Evolutionary conservation across 345 rosid species (phyloP), one percentile per base, ranked within the genome.

Genomic region (Microcos paniculata): DNA sequence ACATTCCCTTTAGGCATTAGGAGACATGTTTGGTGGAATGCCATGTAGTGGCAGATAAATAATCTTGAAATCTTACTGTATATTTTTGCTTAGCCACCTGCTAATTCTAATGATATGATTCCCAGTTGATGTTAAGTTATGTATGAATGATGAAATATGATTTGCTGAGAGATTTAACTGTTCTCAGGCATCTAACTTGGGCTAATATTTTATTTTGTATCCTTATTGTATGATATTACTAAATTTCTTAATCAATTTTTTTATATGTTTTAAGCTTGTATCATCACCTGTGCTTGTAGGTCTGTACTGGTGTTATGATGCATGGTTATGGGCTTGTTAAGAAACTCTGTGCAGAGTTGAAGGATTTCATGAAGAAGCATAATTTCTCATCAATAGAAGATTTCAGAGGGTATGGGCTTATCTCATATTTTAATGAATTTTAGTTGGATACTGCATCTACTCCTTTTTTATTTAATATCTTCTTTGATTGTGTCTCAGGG

Each of bases 301-400:
- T 93, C 14, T 96, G 99, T 80, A 92, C 99, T 0, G 99, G 98
- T 12, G 98, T 93, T 63, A 93, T 96, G 99, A 89, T 96, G 92
- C 99, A 96, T 49, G 98, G 99, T 21, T 92, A 96, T 75, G 89
- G 95, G 71, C 85, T 94, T 33, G 98, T 96, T 56, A 96, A 96
- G 90, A 88, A 89, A 70, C 90, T 96, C 42, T 86, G 89, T 52
- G 80, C 79, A 0, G 98, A 94, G 84, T 91, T 96, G 72, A 81
- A 85, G 82, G 97, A 94, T 78, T 94, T 96, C 80, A 96, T 92
- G 99, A 86, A 78, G 81, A 88, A 78, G 82, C 99, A 94, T 76
- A 89, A 92, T 82, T 94, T 96, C 85, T 83, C 89, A 4, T 82
- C 89, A 0, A 84, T 96, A 72, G 97, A 94, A 80, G 98, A 96